phyloP scores from a whole-genome alignment of 331 rosid genomes.

The Dryas integrifolia region DNA sequence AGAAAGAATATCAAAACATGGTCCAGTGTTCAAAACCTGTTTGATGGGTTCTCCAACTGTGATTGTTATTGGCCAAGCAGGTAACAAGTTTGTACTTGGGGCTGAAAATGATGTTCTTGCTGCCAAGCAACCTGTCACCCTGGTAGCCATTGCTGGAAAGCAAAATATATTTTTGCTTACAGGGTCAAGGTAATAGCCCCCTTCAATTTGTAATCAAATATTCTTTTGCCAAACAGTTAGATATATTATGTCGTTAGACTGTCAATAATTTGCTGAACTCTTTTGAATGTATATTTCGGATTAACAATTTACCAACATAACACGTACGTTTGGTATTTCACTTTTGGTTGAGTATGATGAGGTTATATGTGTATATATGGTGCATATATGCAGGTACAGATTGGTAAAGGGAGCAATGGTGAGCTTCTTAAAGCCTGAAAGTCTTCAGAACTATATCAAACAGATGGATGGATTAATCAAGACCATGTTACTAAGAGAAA shows the following conservation, averaged over 20 bases:
- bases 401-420: slow-evolving; percentile 39
- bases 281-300: too few species aligned
- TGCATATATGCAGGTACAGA: slow-evolving; percentile 19
- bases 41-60: slow-evolving; percentile 51
- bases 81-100: slow-evolving; percentile 44
- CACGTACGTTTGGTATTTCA: too few species aligned
- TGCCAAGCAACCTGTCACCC: slow-evolving; percentile 42
- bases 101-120: slow-evolving; percentile 42
- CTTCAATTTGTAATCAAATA: background rate
- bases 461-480: slow-evolving; percentile 40
- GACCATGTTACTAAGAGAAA: slow-evolving; percentile 23
- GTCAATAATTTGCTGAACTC: background rate
- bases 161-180: slow-evolving; percentile 41
- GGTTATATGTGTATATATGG: background rate
- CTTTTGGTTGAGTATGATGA: background rate
- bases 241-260: too few species aligned
- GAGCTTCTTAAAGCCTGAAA: slow-evolving; percentile 52
- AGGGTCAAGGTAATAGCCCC: slow-evolving; percentile 34
- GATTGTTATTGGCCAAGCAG: slow-evolving; percentile 38
- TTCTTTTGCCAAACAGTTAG: background rate
- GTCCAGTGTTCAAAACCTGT: slow-evolving; percentile 45
- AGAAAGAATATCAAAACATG: slow-evolving; percentile 40
- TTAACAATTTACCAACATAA: too few species aligned
- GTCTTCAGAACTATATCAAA: slow-evolving; percentile 43
- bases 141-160: slow-evolving; percentile 32